Base-by-base conservation (phyloP, 2,329 filamentous ascomycete species). In the Diaporthe sp. region DNA sequence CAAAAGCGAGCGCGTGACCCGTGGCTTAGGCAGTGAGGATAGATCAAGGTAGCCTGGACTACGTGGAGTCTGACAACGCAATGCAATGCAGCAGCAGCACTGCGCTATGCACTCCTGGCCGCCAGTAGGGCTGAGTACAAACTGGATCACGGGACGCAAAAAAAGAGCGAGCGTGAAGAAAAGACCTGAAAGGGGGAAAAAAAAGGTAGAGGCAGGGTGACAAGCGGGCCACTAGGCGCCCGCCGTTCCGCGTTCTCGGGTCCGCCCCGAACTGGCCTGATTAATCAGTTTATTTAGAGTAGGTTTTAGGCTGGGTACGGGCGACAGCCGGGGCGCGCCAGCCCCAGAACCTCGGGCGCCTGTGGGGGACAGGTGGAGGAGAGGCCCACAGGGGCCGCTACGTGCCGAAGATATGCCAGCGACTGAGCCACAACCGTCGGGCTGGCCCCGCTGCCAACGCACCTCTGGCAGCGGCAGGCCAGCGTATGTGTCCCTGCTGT, bases 221-320 rank as follows among this genome's bases (percentile, higher is more conserved):
- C 61, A 68, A 25, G 34, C 47, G 44, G 44, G 49, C 44, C 58
- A 63, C 71, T 44, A 61, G 71, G 10, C 31, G 71, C 58, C 58
- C 57, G 37, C 55, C 55, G 31, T 73, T 44, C 71, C 71, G 71
- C 71, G 25, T 10, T 17, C 51, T 73, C 71, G 71, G 71, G 71
- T 65, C 71, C 58, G 58, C 58, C 51, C 63, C 63, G 63, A 68
- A 25, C 63, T 68, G 63, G 63, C 44, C 63, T 67, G 61, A 67
- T 67, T 20, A 44, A 63, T 63, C 58, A 61, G 58, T 44, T 44
- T 60, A 49, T 57, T 58, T 58, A 57, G 51, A 71, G 51, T 34
- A 67, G 42, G 15, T 8, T 4, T 13, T 22, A 20, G 28, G 53
- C 17, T 57, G 28, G 20, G 15, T 34, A 28, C 12, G 58, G 58